These are phyloP conservation scores for Tuber magnatum DNA, from an alignment of 495 filamentous ascomycete genomes.

Conservation along the genomic window DNA sequence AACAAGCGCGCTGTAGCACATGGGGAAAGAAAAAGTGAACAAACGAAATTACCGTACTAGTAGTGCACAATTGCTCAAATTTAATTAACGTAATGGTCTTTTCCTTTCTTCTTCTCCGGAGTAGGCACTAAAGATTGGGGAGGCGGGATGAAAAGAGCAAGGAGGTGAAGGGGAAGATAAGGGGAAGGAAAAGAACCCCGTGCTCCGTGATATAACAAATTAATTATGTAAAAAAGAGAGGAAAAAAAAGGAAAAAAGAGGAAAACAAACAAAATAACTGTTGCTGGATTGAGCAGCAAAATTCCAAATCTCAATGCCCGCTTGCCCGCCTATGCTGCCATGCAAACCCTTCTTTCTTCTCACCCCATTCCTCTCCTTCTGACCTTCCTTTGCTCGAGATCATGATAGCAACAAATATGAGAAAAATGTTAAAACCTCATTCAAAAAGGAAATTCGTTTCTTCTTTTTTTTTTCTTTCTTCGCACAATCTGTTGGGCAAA, in stretches of 20 bases:
- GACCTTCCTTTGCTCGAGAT: conserved; percentile 20
- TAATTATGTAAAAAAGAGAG: not conserved
- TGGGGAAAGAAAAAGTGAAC: not conserved
- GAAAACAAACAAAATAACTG: not conserved
- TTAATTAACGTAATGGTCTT: not conserved
- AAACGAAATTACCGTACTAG: conserved; percentile 5
- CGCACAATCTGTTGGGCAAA: not conserved
- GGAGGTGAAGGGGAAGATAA: not conserved
- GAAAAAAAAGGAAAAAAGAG: not conserved
- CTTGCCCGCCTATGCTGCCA: not conserved
- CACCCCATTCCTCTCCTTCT: not conserved
- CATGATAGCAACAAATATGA: not conserved
- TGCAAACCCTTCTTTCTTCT: not conserved
- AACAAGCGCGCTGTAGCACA: not conserved
- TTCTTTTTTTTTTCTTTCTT: not conserved
- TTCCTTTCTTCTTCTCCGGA: not conserved
- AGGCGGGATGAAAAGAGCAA: not conserved
- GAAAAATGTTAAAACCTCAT: not conserved
- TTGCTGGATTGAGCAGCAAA: not conserved
- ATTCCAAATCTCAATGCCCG: not conserved
- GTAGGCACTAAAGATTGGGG: not conserved
- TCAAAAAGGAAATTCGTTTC: conserved; percentile 4
- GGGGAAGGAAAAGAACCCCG: not conserved
- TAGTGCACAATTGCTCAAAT: not conserved
- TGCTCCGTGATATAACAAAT: not conserved